Evolutionary conservation across 208 protist species (phyloP), one percentile per base, ranked within the genome.

Genomic region (Novymonas esmeraldas): DNA sequence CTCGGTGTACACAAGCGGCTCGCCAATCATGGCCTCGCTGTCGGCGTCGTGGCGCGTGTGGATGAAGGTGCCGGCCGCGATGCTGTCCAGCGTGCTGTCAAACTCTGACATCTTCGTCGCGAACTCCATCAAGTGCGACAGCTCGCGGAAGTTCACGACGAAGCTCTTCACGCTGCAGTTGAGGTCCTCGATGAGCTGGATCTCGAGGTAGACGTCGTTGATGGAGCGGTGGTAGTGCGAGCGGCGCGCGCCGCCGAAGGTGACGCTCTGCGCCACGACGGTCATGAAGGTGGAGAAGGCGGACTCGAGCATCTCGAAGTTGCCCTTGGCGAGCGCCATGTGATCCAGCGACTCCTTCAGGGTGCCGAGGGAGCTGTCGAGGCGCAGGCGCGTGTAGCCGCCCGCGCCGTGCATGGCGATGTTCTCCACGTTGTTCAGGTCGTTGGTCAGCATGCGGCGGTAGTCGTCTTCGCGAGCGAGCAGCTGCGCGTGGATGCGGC

Each of bases 71-170:
- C 87, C 90, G 11, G 71, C 29, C 1, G 85, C 88, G 66, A 95
- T 92, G 64, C 80, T 91, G 34, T 64, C 42, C 33, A 95, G 79
- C 22, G 87, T 92, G 7, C 58, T 82, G 71, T 96, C 91, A 73
- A 94, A 96, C 68, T 85, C 80, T 0, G 81, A 68, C 61, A 94
- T 74, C 73, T 90, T 92, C 11, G 61, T 79, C 22, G 91, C 83
- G 55, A 94, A 96, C 44, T 87, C 88, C 1, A 79, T 85, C 16
- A 94, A 63, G 72, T 96, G 88, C 10, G 91, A 96, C 36, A 94
- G 59, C 64, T 96, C 85, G 49, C 84, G 82, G 67, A 96, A 90
- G 70, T 96, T 96, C 22, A 93, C 81, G 18, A 96, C 81, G 66
- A 96, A 87, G 62, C 87, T 73, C 71, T 91, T 93, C 44, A 94